A percentile compares a stretch with the other conserved stretches of the same genome.
Conservation (phyloP, 2,329 filamentous ascomycete species). For the Dothidotthia symphoricarpi region DNA sequence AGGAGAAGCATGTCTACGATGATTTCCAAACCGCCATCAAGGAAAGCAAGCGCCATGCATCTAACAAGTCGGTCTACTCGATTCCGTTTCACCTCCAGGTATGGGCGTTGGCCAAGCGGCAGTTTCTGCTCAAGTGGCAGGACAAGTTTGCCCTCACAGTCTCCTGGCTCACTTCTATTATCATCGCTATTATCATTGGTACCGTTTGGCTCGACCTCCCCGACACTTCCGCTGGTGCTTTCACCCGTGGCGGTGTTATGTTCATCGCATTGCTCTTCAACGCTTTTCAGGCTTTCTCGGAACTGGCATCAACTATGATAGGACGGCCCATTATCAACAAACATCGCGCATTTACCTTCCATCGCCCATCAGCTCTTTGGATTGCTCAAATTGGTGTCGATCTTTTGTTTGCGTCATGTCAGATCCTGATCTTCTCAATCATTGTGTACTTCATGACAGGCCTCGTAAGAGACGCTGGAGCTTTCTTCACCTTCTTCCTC, state of each 20-base stretch:
- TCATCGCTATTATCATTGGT: slow-evolving; percentile 75
- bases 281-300: slow-evolving; percentile 81
- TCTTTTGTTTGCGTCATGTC: slow-evolving; percentile 65
- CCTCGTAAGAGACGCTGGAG: slow-evolving; percentile 46
- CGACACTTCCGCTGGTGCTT: slow-evolving; percentile 64
- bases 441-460: slow-evolving; percentile 53
- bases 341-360: slow-evolving; percentile 79
- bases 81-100: slow-evolving; percentile 81
- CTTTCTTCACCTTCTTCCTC: slow-evolving; percentile 51
- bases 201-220: slow-evolving; percentile 74
- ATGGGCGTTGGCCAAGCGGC: slow-evolving; percentile 78
- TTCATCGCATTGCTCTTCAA: slow-evolving; percentile 82
- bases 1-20: slow-evolving; percentile 66
- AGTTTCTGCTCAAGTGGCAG: slow-evolving; percentile 83
- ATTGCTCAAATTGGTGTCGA: slow-evolving; percentile 81
- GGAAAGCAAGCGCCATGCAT: slow-evolving; percentile 75
- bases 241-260: slow-evolving; percentile 76
- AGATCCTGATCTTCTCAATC: slow-evolving; percentile 58
- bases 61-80: slow-evolving; percentile 73
- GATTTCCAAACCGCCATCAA: slow-evolving; percentile 74
- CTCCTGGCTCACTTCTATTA: slow-evolving; percentile 67
- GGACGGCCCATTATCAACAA: slow-evolving; percentile 78
- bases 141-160: slow-evolving; percentile 75
- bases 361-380: slow-evolving; percentile 78
- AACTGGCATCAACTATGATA: slow-evolving; percentile 72